A percentile compares a stretch with the other conserved stretches of the same genome.
Evolutionary conservation across 164 flowering plant species (phyloP).

Genomic region (Brasenia schreberi): DNA sequence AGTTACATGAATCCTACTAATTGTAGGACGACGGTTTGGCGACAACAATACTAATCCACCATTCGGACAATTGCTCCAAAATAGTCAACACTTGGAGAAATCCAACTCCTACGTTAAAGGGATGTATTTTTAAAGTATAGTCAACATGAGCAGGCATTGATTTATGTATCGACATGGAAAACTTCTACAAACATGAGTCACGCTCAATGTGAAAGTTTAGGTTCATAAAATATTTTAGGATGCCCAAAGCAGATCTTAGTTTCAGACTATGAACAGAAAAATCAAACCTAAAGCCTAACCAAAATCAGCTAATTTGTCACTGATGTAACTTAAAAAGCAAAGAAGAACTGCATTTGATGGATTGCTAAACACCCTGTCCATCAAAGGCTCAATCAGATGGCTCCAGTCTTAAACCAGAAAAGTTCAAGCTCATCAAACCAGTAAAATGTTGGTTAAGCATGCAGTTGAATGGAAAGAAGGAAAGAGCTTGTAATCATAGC

Average conservation of each 20-base stretch:
- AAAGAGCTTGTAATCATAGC: neutral
- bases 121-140: too few species aligned
- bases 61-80: too few species aligned
- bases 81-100: too few species aligned
- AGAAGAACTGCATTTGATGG: conserved; percentile 72
- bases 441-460: neutral
- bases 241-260: too few species aligned
- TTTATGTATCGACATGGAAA: too few species aligned
- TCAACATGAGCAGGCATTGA: too few species aligned
- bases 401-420: conserved; percentile 59
- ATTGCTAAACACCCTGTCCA: conserved; percentile 69
- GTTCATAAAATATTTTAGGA: neutral
- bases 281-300: too few species aligned
- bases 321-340: conserved; percentile 52
- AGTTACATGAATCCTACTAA: too few species aligned
- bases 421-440: conserved; percentile 3
- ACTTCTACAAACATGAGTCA: conserved; percentile 1
- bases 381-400: conserved; percentile 35
- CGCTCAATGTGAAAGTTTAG: neutral
- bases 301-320: conserved; percentile 42
- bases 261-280: too few species aligned
- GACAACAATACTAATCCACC: too few species aligned
- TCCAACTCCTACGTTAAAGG: too few species aligned
- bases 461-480: neutral
- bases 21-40: too few species aligned